Conservation (phyloP, 345 rosid genomes). For the Sonneratia alba region DNA sequence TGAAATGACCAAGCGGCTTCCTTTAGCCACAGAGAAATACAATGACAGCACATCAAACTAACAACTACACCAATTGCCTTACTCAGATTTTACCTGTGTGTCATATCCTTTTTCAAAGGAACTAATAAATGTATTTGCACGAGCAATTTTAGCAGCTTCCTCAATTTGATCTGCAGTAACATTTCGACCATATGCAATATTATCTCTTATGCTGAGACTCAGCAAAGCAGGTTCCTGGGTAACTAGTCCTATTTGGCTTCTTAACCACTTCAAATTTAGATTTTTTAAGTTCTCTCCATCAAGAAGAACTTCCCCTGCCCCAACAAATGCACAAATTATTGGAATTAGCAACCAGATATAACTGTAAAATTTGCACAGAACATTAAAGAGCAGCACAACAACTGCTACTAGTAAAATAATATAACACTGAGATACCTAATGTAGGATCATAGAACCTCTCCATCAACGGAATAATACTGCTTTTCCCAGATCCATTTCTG, state of each 20-base stretch:
- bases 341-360: slow-evolving; percentile 12
- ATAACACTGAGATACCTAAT: slow-evolving; percentile 42
- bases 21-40: not conserved
- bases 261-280: slow-evolving; percentile 80
- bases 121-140: slow-evolving; percentile 86
- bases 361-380: slow-evolving; percentile 8
- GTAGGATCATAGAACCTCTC: slow-evolving; percentile 99
- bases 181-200: slow-evolving; percentile 83
- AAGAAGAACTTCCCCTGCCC: slow-evolving; percentile 94
- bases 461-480: slow-evolving; percentile 97
- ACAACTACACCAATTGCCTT: no score
- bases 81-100: slow-evolving; percentile 48
- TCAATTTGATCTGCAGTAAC: slow-evolving; percentile 76
- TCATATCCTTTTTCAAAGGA: slow-evolving; percentile 84
- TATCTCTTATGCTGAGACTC: slow-evolving; percentile 79
- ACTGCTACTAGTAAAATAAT: no score
- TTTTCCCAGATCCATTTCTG: slow-evolving; percentile 98
- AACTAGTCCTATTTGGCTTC: slow-evolving; percentile 93
- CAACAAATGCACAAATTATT: slow-evolving; percentile 14
- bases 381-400: no score
- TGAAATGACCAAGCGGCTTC: slow-evolving; percentile 17
- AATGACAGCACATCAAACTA: not conserved
- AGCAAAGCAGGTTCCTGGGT: slow-evolving; percentile 97
- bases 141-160: slow-evolving; percentile 96
- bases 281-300: slow-evolving; percentile 96